Percentiles rank a stretch among this genome's conserved stretches.
Evolutionary conservation across 2,329 filamentous ascomycete species (phyloP).

Genomic region (Pseudopithomyces chartarum): DNA sequence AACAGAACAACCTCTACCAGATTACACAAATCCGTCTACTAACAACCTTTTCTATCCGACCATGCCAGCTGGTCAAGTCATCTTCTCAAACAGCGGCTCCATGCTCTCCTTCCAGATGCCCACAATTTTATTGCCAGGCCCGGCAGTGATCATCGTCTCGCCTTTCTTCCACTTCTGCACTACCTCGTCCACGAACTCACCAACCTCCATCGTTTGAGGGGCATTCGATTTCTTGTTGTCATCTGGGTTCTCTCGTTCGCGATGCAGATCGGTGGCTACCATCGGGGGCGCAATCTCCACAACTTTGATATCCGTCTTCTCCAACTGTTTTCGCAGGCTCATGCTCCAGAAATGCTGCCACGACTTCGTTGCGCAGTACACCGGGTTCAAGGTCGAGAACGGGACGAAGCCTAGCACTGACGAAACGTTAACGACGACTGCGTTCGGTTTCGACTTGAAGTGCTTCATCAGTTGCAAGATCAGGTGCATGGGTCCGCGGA

Average conservation of each 20-base stretch:
- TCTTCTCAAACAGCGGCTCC: conserved; percentile 40
- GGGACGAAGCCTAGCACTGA: conserved; percentile 60
- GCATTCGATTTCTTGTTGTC: conserved; percentile 64
- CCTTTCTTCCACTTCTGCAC: conserved; percentile 52
- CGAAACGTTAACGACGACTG: conserved; percentile 60
- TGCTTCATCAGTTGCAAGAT: conserved; percentile 56
- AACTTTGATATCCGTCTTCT: conserved; percentile 51
- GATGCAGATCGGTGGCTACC: conserved; percentile 61
- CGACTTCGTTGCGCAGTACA: conserved; percentile 65
- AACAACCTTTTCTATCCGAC: background rate
- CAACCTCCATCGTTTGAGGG: conserved; percentile 53
- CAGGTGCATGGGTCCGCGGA: conserved; percentile 63
- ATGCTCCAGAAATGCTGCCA: conserved; percentile 63
- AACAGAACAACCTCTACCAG: too few species aligned
- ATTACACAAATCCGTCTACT: background rate
- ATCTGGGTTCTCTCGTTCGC: conserved; percentile 60
- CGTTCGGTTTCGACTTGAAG: conserved; percentile 49
- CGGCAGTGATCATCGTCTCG: conserved; percentile 56
- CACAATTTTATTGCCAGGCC: conserved; percentile 49
- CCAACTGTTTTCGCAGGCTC: conserved; percentile 59
- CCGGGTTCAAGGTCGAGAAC: conserved; percentile 59
- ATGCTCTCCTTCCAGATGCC: conserved; percentile 51
- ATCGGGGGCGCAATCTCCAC: conserved; percentile 62
- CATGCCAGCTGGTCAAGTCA: conserved; percentile 2
- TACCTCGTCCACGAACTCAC: conserved; percentile 61